Base-by-base conservation (phyloP, 345 rosid species). In the Boechera retrofracta region DNA sequence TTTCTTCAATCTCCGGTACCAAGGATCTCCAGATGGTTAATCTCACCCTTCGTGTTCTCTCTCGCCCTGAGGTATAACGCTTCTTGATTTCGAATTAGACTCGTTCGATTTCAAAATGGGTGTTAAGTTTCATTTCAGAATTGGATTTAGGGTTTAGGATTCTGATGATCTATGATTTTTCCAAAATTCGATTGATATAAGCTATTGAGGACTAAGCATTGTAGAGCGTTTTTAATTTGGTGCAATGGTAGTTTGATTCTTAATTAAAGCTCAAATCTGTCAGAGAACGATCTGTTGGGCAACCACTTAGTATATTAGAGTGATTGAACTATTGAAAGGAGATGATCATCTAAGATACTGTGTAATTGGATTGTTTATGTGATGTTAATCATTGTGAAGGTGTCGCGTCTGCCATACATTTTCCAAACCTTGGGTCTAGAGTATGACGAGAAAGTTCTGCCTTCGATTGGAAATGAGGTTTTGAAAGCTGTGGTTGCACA, bases 11-110 rank as follows among this genome's bases (percentile, higher is more conserved):
- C 51, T 96, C 98, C 6, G 99, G 99, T 7, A 93, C 99, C 5
- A 96, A 96, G 80, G 99, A 96, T 87, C 95, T 94, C 10, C 98
- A 94, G 88, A 94, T 92, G 98, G 98, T 92, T 39, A 92, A 92
- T 71, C 98, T 96, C 71, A 93, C 97, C 24, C 99, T 96, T 63
- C 98, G 98, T 68, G 91, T 96, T 31, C 98, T 96, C 77, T 89
- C 99, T 35, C 96, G 89, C 12, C 98, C 97, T 1, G 88, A 94
- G 93, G 97, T 89, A 74, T 32, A 5, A 10, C 0, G 21, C 12
- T 54, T 21, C 71, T n/a, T 49, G 5, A 58, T 7, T 54, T 38
- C 9, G 57, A 53, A 16, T 7, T 64, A 13, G 6, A 47, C 1
- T 64, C 0, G 12, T 38, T 69, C 26, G 10, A 57, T 57, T 56